Base-by-base conservation (phyloP, 2,329 filamentous ascomycete species). In the Exserohilum turcica region DNA sequence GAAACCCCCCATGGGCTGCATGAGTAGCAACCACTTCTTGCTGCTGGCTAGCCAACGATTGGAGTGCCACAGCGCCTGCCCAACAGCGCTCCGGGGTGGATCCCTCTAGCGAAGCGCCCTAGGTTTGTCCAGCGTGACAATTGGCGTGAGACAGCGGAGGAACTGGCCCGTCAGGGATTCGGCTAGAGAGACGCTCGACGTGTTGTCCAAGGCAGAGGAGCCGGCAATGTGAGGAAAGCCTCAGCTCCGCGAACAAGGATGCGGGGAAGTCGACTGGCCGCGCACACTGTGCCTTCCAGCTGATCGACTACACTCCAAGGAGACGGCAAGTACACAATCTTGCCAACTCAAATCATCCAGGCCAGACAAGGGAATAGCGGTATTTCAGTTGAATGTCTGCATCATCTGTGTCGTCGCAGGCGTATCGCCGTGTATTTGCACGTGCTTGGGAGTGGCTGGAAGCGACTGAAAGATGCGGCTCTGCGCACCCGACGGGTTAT, bases 41-140 rank as follows among this genome's bases (percentile, higher is more conserved):
- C 63, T 63, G 66, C 60, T 64, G 65, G 64, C 63, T 61, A 63
- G 46, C 53, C 60, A 56, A 43, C 49, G 39, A 38, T 31, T 48
- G 42, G 48, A 48, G 49, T 56, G 46, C 50, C 48, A 64, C 48
- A 40, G 48, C 61, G 54, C 62, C 57, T 56, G 54, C 54, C 57
- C 43, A 55, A 42, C 42, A 42, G 53, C 46, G 43, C 43, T 54
- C 56, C 50, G 47, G 54, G 57, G 52, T 56, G 52, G 52, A 57
- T 60, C 56, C 56, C 52, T 57, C 57, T 42, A 54, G 50, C 57
- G 56, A 54, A 63, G 56, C 61, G 55, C 58, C 60, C 52, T 48
- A 52, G 45, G 32, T 43, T 40, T 48, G 38, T 49, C 48, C 27
- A 43, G 48, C 46, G 50, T 46, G 35, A 43, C 44, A 53, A 27